phyloP scores from a whole-genome alignment of 2,329 filamentous ascomycete species.

The Plenodomus biglobosus region DNA sequence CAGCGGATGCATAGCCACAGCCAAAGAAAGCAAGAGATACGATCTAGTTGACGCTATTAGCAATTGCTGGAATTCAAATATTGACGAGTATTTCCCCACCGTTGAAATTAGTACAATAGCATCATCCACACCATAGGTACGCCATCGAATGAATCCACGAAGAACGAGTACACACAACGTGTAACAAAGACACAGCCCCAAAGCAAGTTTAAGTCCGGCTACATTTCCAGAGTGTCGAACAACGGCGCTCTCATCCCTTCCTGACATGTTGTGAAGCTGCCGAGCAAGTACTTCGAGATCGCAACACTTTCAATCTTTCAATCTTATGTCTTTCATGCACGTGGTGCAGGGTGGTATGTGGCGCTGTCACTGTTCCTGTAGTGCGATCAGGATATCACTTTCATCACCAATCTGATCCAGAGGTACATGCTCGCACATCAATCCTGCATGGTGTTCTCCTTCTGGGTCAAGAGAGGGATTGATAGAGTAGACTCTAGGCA shows the following conservation, averaged over 20 bases:
- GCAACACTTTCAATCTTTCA: background rate
- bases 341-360: background rate
- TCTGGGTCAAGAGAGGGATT: background rate
- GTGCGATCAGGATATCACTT: background rate
- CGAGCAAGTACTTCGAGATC: background rate
- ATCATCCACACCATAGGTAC: conserved; percentile 7
- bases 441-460: background rate
- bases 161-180: conserved; percentile 12
- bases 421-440: background rate
- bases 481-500: background rate
- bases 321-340: background rate
- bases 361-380: background rate
- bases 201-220: conserved; percentile 7
- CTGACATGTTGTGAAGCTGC: background rate
- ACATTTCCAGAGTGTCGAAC: conserved; percentile 3
- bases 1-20: conserved; percentile 5
- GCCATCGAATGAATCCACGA: conserved; percentile 13
- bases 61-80: background rate
- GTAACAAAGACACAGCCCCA: conserved; percentile 15
- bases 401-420: background rate
- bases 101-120: conserved; percentile 7
- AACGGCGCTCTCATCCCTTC: background rate
- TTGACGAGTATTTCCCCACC: background rate
- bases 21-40: conserved; percentile 12
- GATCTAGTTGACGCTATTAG: background rate